Evolutionary conservation across 2,329 filamentous ascomycete genomes (phyloP).

Genomic region (Talaromyces amestolkiae): DNA sequence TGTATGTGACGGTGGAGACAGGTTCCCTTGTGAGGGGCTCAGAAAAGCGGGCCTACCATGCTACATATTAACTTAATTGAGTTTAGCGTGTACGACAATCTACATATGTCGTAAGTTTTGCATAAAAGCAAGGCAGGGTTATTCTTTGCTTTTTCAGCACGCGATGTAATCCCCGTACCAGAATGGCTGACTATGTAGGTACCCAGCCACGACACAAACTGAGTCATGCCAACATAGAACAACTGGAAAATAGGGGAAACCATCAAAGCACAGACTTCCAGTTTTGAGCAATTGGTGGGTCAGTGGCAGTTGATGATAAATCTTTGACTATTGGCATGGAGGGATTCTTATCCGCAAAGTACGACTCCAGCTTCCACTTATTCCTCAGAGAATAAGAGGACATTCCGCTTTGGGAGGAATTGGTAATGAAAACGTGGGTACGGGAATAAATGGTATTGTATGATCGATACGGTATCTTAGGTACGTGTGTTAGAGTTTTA

Average conservation of each 20-base stretch:
- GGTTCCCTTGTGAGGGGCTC: neutral
- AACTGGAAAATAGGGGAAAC: neutral
- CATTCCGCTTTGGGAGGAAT: slow-evolving; percentile 5
- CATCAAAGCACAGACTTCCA: neutral
- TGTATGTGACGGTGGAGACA: slow-evolving; percentile 2
- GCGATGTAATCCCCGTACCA: neutral
- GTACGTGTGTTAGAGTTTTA: neutral
- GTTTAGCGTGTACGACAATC: neutral
- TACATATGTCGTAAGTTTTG: slow-evolving; percentile 1
- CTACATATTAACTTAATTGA: neutral
- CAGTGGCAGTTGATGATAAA: neutral
- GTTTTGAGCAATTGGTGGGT: neutral
- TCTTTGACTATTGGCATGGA: neutral
- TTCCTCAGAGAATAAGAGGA: neutral
- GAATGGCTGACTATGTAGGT: neutral
- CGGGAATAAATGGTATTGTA: neutral
- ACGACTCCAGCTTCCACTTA: neutral
- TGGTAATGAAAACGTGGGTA: neutral
- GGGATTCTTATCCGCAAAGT: neutral
- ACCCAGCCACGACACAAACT: neutral
- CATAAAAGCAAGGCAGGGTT: slow-evolving; percentile 6
- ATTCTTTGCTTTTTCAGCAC: slow-evolving; percentile 1
- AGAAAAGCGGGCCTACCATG: neutral
- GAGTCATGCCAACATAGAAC: neutral
- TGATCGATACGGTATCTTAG: neutral